phyloP scores from a whole-genome alignment of 352 stramenopile species.

The Phytophthora fragariaefolia region DNA sequence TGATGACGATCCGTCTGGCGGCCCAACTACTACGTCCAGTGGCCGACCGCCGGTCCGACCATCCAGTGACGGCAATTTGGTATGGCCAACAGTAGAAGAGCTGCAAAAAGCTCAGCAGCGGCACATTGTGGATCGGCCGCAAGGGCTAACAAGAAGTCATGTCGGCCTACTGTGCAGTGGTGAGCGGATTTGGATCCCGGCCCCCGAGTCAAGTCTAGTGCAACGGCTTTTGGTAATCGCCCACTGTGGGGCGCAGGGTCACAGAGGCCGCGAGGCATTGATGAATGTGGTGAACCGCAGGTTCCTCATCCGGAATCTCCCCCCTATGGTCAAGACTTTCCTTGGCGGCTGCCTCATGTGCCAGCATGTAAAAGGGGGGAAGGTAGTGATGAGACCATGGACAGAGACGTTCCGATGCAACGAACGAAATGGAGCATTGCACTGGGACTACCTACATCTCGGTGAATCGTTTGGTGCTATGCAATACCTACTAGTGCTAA shows the following conservation, averaged over 20 bases:
- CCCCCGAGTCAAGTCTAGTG: not conserved
- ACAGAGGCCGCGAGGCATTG: constrained; percentile 4
- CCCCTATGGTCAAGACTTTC: constrained; percentile 1
- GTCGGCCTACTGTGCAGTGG: not conserved
- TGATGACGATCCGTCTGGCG: not conserved
- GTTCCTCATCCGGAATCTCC: constrained; percentile 4
- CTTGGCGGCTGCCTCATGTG: constrained; percentile 1
- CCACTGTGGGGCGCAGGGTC: constrained; percentile 8
- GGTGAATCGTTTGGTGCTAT: not conserved
- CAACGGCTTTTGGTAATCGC: not conserved
- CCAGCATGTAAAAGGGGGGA: not conserved
- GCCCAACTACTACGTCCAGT: not conserved
- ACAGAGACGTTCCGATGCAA: not conserved
- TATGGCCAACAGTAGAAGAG: constrained; percentile 11
- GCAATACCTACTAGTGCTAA: constrained; percentile 25
- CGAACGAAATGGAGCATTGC: too few species aligned
- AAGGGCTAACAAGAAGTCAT: not conserved
- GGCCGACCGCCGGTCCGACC: not conserved
- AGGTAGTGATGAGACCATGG: not conserved
- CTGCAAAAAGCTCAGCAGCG: not conserved
- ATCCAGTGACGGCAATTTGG: constrained; percentile 17
- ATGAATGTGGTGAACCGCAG: not conserved
- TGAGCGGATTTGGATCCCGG: not conserved
- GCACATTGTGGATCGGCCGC: not conserved
- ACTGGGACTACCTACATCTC: too few species aligned